These are phyloP conservation scores for Perkinsus olseni DNA, from an alignment of 169 alveolate genomes.

Conservation along the genomic window DNA sequence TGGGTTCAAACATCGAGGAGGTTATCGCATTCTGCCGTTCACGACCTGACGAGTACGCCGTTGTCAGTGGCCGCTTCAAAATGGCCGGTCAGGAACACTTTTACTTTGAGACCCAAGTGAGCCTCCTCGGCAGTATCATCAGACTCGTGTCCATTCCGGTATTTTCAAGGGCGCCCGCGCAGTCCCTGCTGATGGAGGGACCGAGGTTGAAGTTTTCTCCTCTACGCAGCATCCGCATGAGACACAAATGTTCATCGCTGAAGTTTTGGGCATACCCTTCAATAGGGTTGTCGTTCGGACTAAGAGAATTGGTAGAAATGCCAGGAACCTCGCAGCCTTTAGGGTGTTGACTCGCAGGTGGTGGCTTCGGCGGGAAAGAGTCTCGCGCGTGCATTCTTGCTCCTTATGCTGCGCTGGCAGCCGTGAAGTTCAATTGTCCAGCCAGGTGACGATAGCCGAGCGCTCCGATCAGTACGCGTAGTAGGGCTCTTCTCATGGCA, in stretches of 20 bases:
- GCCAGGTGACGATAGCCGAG: neutral
- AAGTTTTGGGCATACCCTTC: neutral
- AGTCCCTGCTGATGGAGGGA: neutral
- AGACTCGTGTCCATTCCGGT: no score
- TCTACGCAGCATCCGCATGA: neutral
- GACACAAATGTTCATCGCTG: neutral
- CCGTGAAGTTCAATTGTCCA: neutral
- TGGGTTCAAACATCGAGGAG: neutral
- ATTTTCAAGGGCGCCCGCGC: neutral
- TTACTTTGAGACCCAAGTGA: neutral
- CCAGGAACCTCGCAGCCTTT: neutral
- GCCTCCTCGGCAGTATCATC: neutral
- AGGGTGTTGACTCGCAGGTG: neutral
- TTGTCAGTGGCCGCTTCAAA: neutral
- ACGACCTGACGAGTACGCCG: neutral
- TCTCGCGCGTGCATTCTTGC: neutral
- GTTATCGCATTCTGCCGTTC: neutral
- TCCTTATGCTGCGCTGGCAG: neutral
- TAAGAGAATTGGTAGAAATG: neutral
- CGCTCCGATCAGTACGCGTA: neutral
- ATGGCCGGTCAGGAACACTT: constrained; percentile 10
- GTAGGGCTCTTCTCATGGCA: neutral
- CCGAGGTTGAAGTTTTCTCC: neutral
- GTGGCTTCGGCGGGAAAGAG: constrained; percentile 12
- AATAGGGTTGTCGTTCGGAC: neutral